Conservation (phyloP, 1,284 basidiomycete species). For the Apiotrichum montevideense region DNA sequence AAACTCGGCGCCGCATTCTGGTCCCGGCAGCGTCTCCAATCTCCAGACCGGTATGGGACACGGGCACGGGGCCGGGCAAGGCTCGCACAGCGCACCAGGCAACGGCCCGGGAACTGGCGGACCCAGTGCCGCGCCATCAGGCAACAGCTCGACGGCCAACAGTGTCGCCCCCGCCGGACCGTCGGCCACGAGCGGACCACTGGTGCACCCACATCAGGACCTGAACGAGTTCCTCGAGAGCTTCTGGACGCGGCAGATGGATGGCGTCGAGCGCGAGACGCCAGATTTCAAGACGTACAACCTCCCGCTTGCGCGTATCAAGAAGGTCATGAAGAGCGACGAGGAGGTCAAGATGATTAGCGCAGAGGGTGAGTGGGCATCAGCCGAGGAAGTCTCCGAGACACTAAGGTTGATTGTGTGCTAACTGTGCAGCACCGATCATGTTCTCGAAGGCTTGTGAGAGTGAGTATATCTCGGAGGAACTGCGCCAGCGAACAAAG, state of each 20-base stretch:
- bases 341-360: conserved; percentile 98
- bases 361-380: conserved; percentile 62
- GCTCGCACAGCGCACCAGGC: neutral
- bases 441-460: conserved; percentile 94
- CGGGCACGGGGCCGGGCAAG: neutral
- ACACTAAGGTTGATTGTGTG: too few species aligned
- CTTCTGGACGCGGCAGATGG: conserved; percentile 47
- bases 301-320: conserved; percentile 69
- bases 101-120: neutral
- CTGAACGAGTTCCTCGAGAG: conserved; percentile 41
- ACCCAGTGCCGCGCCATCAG: neutral
- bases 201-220: conserved; percentile 41
- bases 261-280: conserved; percentile 39
- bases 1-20: neutral
- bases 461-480: conserved; percentile 61
- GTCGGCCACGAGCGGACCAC: conserved; percentile 18
- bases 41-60: neutral
- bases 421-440: conserved; percentile 63
- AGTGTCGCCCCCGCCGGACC: neutral
- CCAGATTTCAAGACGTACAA: conserved; percentile 42
- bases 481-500: too few species aligned
- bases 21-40: neutral
- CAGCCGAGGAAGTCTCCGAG: too few species aligned
- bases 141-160: neutral
- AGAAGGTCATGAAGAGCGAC: conserved; percentile 98